Conservation (phyloP, 805 yeast genomes). For the Candida verbasci region DNA sequence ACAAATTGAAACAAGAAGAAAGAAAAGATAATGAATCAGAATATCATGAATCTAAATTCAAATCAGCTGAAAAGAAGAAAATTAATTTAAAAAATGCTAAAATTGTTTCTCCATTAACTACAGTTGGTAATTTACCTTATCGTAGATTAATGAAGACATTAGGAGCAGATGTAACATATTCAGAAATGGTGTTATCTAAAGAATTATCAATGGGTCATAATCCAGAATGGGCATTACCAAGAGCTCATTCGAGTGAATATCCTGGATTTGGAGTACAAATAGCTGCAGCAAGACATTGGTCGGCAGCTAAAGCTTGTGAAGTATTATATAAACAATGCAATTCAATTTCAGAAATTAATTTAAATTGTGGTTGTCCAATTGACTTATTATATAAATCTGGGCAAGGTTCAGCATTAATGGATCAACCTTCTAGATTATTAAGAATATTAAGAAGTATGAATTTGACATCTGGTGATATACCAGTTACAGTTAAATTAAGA, state of each 20-base stretch:
- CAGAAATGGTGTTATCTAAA: constrained; percentile 89
- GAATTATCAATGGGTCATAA: constrained; percentile 88
- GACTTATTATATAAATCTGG: constrained; percentile 92
- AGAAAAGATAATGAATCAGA: constrained; percentile 37
- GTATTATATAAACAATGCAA: constrained; percentile 55
- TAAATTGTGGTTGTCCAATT: constrained; percentile 97
- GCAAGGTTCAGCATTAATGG: constrained; percentile 91
- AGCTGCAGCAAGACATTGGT: constrained; percentile 90
- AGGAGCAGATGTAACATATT: constrained; percentile 90
- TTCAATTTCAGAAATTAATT: constrained; percentile 73
- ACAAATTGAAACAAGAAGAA: constrained; percentile 30
- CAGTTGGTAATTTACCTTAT: constrained; percentile 95
- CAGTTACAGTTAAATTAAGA: constrained; percentile 87
- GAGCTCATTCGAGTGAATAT: constrained; percentile 75
- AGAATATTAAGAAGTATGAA: constrained; percentile 86
- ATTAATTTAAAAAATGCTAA: constrained; percentile 68
- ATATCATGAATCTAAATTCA: constrained; percentile 76
- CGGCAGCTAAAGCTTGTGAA: constrained; percentile 90
- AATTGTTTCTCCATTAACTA: constrained; percentile 91
- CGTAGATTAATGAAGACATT: constrained; percentile 85
- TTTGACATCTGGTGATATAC: constrained; percentile 82
- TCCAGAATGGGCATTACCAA: constrained; percentile 96
- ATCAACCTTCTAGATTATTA: constrained; percentile 76
- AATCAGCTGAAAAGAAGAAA: constrained; percentile 75
- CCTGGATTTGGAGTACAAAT: constrained; percentile 94